Evolutionary conservation across 73 alveolate species (phyloP).

Genomic region (Tetrahymena borealis): DNA sequence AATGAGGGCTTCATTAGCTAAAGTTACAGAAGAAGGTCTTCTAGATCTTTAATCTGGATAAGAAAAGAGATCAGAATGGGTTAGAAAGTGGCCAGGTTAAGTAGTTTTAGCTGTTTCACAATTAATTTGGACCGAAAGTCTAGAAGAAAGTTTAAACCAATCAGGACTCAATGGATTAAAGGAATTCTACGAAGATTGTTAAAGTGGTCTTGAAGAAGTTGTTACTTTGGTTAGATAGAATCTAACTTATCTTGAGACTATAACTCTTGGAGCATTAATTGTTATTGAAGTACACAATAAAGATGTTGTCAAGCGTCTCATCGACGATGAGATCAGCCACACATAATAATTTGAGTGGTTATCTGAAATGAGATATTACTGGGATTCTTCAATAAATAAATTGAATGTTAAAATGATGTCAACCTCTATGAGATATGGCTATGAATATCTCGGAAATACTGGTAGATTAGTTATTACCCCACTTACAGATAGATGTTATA

Average conservation of each 20-base stretch:
- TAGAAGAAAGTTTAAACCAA: conserved; percentile 61
- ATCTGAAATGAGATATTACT: conserved; percentile 93
- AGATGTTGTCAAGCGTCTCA: conserved; percentile 73
- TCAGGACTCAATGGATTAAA: conserved; percentile 55
- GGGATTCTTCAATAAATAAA: conserved; percentile 88
- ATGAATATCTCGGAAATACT: conserved; percentile 84
- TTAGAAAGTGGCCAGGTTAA: conserved; percentile 42
- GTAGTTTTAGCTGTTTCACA: conserved; percentile 46
- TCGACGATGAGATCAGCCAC: conserved; percentile 5
- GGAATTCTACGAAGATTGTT: conserved; percentile 49
- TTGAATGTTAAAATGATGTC: conserved; percentile 77
- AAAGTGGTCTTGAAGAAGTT: conserved; percentile 60
- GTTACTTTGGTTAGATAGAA: conserved; percentile 91
- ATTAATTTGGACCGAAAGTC: conserved; percentile 58
- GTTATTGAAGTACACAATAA: conserved; percentile 94
- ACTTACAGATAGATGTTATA: conserved; percentile 94
- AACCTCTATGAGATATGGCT: conserved; percentile 75
- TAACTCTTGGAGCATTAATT: conserved; percentile 86
- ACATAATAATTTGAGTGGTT: conserved; percentile 90
- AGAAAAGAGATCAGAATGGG: conserved; percentile 78
- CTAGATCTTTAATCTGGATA: conserved; percentile 70
- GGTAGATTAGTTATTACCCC: conserved; percentile 94
- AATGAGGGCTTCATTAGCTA: conserved; percentile 72
- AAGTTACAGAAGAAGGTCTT: conserved; percentile 66
- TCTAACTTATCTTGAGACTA: conserved; percentile 76